These are phyloP conservation scores for Daldinia vernicosa DNA, from an alignment of 495 filamentous ascomycete species.

Conservation along the genomic window DNA sequence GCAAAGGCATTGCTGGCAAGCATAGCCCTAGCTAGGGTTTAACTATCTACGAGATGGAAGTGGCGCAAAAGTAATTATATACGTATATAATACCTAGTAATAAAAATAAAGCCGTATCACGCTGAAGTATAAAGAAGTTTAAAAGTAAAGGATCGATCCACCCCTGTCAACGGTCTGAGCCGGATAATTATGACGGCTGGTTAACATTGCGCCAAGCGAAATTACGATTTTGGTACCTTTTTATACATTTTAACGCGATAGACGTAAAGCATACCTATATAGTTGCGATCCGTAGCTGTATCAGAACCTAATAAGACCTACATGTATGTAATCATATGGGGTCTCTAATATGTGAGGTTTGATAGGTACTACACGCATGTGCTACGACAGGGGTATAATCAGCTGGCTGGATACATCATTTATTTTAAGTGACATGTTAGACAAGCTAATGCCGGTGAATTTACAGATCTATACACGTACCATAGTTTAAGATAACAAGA, in stretches of 20 bases:
- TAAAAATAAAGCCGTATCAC: neutral
- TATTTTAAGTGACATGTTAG: neutral
- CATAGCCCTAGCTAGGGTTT: slow-evolving; percentile 9
- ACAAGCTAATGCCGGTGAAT: neutral
- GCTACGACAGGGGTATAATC: neutral
- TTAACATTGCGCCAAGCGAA: neutral
- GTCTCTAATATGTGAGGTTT: neutral
- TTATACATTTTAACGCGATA: neutral
- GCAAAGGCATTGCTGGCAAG: slow-evolving; percentile 7
- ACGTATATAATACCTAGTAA: neutral
- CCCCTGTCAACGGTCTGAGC: neutral
- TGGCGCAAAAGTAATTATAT: no score
- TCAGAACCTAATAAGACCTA: no score
- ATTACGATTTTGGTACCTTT: neutral
- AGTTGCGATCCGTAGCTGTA: no score
- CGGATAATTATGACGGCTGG: neutral
- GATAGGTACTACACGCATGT: neutral
- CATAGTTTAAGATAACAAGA: neutral
- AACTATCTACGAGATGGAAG: neutral
- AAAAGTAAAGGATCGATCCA: neutral
- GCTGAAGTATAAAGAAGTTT: neutral
- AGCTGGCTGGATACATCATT: neutral
- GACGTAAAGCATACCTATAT: no score
- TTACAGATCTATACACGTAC: neutral
- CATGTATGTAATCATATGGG: neutral